These are phyloP conservation scores for Dictyostelium citrinum DNA, from an alignment of 78 protist genomes.

Conservation along the genomic window DNA sequence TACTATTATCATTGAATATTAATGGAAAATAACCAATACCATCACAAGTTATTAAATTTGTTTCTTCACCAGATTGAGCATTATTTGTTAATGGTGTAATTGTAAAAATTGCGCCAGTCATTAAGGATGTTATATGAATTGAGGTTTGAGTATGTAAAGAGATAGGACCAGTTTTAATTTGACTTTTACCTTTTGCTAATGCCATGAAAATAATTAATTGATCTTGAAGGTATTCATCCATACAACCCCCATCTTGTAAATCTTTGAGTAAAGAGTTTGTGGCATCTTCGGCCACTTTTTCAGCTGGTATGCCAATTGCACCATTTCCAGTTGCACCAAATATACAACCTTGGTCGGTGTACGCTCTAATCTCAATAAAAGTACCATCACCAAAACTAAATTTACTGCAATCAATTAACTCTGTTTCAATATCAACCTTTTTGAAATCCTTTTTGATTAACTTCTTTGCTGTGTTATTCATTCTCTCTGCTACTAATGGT, in stretches of 20 bases:
- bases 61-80: slow-evolving; percentile 5
- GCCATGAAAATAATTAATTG: slow-evolving; percentile 91
- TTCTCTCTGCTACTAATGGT: slow-evolving; percentile 14
- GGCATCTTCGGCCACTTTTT: slow-evolving; percentile 75
- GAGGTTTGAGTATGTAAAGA: slow-evolving; percentile 85
- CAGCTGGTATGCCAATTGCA: slow-evolving; percentile 69
- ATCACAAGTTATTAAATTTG: slow-evolving; percentile 22
- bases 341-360: slow-evolving; percentile 81
- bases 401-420: neutral
- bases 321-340: slow-evolving; percentile 81
- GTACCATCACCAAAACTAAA: slow-evolving; percentile 48
- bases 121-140: slow-evolving; percentile 71
- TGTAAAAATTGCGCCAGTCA: slow-evolving; percentile 74
- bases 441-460: slow-evolving; percentile 19
- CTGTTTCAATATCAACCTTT: slow-evolving; percentile 37
- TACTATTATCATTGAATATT: neutral
- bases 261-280: slow-evolving; percentile 23
- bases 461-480: slow-evolving; percentile 29
- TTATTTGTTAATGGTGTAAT: neutral
- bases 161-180: slow-evolving; percentile 77
- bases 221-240: slow-evolving; percentile 89
- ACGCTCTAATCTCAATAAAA: slow-evolving; percentile 38
- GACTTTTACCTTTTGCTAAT: slow-evolving; percentile 85
- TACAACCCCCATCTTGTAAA: slow-evolving; percentile 83
- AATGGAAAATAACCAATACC: slow-evolving; percentile 30